A percentile compares a stretch with the other conserved stretches of the same genome.
These are phyloP conservation scores for Dipteronia sinensis DNA, from an alignment of 345 rosid species.

Conservation along the genomic window DNA sequence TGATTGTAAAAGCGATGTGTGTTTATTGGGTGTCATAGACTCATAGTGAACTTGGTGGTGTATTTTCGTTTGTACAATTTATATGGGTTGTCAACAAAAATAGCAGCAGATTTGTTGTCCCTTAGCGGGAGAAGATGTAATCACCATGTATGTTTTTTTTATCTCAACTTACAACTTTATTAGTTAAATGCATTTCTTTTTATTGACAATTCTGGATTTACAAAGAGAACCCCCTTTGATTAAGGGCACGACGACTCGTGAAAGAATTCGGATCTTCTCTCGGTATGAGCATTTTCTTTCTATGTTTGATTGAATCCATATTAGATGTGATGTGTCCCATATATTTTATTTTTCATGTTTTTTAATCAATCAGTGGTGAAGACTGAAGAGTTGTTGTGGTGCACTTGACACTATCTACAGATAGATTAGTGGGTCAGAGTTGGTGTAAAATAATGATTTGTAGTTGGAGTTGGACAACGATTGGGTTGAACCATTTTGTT, in stretches of 20 bases:
- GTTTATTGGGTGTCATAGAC: neutral
- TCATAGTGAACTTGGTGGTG: neutral
- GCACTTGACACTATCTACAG: too few species aligned
- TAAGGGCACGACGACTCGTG: too few species aligned
- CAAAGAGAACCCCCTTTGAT: too few species aligned
- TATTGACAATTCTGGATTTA: neutral
- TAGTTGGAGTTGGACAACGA: neutral
- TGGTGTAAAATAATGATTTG: neutral
- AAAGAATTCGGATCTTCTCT: too few species aligned
- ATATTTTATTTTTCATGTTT: too few species aligned
- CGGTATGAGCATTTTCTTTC: too few species aligned
- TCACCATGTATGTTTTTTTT: neutral
- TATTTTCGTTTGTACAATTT: neutral
- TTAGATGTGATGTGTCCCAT: too few species aligned
- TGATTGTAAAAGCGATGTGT: neutral
- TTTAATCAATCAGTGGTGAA: neutral
- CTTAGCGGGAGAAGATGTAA: neutral
- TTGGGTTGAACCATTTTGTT: neutral
- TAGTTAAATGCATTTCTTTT: neutral
- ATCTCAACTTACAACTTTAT: neutral
- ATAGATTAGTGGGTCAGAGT: too few species aligned
- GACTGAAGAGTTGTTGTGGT: too few species aligned
- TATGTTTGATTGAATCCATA: too few species aligned
- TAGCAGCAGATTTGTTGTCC: neutral
- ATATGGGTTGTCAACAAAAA: neutral